phyloP scores from a whole-genome alignment of 1,139 yeast genomes.

The Pneumocystis oryctolagi region DNA sequence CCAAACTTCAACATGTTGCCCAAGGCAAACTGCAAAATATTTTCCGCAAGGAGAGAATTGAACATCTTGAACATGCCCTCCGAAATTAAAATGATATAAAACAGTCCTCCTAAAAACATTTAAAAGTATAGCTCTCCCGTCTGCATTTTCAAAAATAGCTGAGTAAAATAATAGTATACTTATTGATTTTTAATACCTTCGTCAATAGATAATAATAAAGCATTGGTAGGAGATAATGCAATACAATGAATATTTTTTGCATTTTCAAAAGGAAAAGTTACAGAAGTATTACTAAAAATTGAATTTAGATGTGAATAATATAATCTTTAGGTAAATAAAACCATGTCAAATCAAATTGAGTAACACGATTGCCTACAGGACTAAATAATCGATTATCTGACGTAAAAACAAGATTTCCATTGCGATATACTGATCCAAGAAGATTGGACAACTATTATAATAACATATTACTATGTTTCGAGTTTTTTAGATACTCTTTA shows the following conservation, averaged over 20 bases:
- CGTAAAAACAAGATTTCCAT: conserved; percentile 78
- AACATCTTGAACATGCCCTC: conserved; percentile 56
- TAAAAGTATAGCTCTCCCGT: conserved; percentile 85
- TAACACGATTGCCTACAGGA: conserved; percentile 90
- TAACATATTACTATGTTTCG: not conserved
- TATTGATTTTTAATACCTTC: conserved; percentile 20
- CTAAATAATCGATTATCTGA: conserved; percentile 74
- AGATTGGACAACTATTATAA: conserved; percentile 54
- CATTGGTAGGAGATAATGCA: conserved; percentile 70
- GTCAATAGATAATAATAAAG: conserved; percentile 73
- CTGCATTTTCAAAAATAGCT: conserved; percentile 22
- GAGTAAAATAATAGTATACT: not conserved
- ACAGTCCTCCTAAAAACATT: conserved; percentile 74
- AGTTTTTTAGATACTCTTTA: not conserved
- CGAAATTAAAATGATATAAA: conserved; percentile 89
- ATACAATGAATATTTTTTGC: conserved; percentile 66
- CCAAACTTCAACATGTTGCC: conserved; percentile 84
- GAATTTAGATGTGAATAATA: not conserved
- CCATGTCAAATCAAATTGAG: conserved; percentile 72
- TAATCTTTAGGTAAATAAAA: conserved; percentile 7
- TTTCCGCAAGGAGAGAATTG: conserved; percentile 82
- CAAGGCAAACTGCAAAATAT: conserved; percentile 72
- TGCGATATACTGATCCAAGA: conserved; percentile 84
- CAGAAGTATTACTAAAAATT: conserved; percentile 44
- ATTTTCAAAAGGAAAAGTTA: conserved; percentile 85